These are phyloP conservation scores for Cladosporium phlei DNA, from an alignment of 2,329 filamentous ascomycete species.

Conservation along the genomic window DNA sequence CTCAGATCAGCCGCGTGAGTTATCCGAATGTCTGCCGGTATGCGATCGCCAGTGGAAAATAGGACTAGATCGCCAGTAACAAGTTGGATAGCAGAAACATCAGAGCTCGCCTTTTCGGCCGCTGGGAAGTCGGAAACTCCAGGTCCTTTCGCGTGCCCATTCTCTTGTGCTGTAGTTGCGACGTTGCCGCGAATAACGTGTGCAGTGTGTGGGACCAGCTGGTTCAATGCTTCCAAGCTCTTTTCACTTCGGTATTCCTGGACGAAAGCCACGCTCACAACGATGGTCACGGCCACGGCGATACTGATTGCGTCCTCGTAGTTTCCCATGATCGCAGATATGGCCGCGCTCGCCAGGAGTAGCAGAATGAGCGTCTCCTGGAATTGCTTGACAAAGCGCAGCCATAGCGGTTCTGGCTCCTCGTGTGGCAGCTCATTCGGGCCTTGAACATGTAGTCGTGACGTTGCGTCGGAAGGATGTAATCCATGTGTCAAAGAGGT, in stretches of 20 bases:
- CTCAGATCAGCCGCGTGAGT: slow-evolving; percentile 84
- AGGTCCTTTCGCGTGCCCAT: slow-evolving; percentile 48
- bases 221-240: slow-evolving; percentile 89
- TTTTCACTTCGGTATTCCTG: slow-evolving; percentile 98
- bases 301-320: slow-evolving; percentile 94
- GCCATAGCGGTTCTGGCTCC: slow-evolving; percentile 86
- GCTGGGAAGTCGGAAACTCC: slow-evolving; percentile 55
- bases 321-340: slow-evolving; percentile 88
- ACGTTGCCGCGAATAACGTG: slow-evolving; percentile 68
- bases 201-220: slow-evolving; percentile 89
- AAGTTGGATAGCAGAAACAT: slow-evolving; percentile 79
- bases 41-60: slow-evolving; percentile 92
- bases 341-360: slow-evolving; percentile 79
- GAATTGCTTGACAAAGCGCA: slow-evolving; percentile 94
- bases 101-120: slow-evolving; percentile 69
- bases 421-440: slow-evolving; percentile 94
- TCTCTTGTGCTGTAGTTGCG: slow-evolving; percentile 31
- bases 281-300: slow-evolving; percentile 90
- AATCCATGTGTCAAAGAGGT: slow-evolving; percentile 83
- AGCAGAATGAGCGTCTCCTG: slow-evolving; percentile 91
- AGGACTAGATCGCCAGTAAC: slow-evolving; percentile 90
- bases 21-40: slow-evolving; percentile 92
- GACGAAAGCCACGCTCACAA: slow-evolving; percentile 91
- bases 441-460: slow-evolving; percentile 74
- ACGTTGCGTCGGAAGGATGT: slow-evolving; percentile 72